Conservation (phyloP, 805 yeast genomes). For the Peterozyma xylosa region DNA sequence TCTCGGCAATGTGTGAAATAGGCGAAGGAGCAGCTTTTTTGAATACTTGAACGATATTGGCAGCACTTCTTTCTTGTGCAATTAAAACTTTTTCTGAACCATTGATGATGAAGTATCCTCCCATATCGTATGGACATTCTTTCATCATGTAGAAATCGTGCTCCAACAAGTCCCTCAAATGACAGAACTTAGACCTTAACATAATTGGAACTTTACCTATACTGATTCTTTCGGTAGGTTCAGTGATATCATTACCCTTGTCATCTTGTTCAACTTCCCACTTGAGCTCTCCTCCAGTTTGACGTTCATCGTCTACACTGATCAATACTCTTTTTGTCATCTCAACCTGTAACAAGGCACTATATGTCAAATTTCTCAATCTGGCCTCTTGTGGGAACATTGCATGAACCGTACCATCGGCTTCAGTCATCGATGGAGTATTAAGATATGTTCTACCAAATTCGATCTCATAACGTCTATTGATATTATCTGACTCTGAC, state of each 20-base stretch:
- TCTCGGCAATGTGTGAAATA: slow-evolving; percentile 91
- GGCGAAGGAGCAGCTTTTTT: slow-evolving; percentile 97
- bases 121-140: slow-evolving; percentile 99
- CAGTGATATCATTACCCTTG: slow-evolving; percentile 62
- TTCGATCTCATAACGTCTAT: slow-evolving; percentile 91
- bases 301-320: slow-evolving; percentile 64
- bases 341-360: slow-evolving; percentile 93
- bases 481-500: slow-evolving; percentile 80
- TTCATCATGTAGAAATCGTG: slow-evolving; percentile 91
- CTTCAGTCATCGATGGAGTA: slow-evolving; percentile 97
- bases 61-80: slow-evolving; percentile 98
- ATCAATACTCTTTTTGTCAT: slow-evolving; percentile 86
- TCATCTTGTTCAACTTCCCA: slow-evolving; percentile 11
- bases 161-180: slow-evolving; percentile 82
- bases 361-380: slow-evolving; percentile 89
- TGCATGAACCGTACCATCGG: slow-evolving; percentile 99
- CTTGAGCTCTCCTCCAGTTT: slow-evolving; percentile 32
- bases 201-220: slow-evolving; percentile 97
- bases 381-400: slow-evolving; percentile 98
- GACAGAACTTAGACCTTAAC: slow-evolving; percentile 95
- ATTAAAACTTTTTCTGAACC: slow-evolving; percentile 97
- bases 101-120: slow-evolving; percentile 96
- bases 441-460: slow-evolving; percentile 96
- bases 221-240: slow-evolving; percentile 62
- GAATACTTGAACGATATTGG: slow-evolving; percentile 97